Evolutionary conservation across 2,329 filamentous ascomycete genomes (phyloP), one percentile per base, ranked within the genome.

Genomic region (Colletotrichum tropicicola): DNA sequence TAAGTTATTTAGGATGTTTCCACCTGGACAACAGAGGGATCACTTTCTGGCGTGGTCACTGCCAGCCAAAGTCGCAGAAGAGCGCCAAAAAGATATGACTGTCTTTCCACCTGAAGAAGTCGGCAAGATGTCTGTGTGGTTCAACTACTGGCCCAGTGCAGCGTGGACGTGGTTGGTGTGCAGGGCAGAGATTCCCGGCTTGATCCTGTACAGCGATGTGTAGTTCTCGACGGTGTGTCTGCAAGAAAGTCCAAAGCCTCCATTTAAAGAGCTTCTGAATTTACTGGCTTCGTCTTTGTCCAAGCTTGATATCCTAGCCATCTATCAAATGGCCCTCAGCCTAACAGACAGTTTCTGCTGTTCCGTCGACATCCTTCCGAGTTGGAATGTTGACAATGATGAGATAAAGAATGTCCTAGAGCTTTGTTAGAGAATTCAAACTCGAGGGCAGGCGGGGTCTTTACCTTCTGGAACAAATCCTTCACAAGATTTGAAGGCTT

Each of bases 21-120:
- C 75, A 21, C 66, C 52, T n/a, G 77, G 77, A 25, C 65, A 71
- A 10, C 70, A 72, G 48, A 70, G 77, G 60, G 82, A 88, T 64
- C 86, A 89, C 69, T 89, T 90, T 71, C 75, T 89, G 58, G 83
- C 82, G 6, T 83, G 88, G 68, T 87, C 85, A 3, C 88, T 85
- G 0, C 82, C 83, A 4, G 81, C 87, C 52, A 83, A 86, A 61
- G 82, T 89, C 66, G 82, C 84, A 69, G 81, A 80, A 55, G 70
- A 73, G 39, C 73, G 69, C n/a, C 61, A 66, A 15, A 68, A 70
- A 39, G 70, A 79, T 55, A 68, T 72, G 3, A 59, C 68, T 12
- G 61, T 78, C 8, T 79, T 82, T 45, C 73, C 76, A 44, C 74
- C 75, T 1, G 80, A 80, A 6, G 76, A 75, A 5, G 80, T 81